Percentiles rank a stretch among this genome's conserved stretches.
phyloP scores from a whole-genome alignment of 768 basidiomycete genomes.

The Rhizopogon vinicolor region DNA sequence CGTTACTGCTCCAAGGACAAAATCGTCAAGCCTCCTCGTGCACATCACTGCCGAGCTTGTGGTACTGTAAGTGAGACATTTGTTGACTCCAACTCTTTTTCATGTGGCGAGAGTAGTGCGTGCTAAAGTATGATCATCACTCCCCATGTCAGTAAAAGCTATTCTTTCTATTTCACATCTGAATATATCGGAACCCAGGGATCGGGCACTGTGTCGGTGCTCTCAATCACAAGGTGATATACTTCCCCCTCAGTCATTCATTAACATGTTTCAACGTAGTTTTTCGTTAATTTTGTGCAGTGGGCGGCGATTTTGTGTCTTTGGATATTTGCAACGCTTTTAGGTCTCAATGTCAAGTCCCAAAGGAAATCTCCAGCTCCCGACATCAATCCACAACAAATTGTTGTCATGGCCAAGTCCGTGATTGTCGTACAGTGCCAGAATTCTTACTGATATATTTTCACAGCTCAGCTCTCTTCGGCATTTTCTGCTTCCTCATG shows the following conservation, averaged over 20 bases:
- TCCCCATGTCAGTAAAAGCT: slow-evolving; percentile 65
- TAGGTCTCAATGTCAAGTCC: slow-evolving; percentile 45
- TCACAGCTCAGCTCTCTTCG: slow-evolving; percentile 63
- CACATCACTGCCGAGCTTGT: slow-evolving; percentile 80
- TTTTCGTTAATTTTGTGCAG: slow-evolving; percentile 78
- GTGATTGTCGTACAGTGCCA: slow-evolving; percentile 23
- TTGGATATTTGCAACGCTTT: slow-evolving; percentile 59
- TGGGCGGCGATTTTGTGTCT: slow-evolving; percentile 56
- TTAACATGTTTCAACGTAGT: slow-evolving; percentile 35
- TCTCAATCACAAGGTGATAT: slow-evolving; percentile 74
- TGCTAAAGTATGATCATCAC: slow-evolving; percentile 84
- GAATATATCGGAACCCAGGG: slow-evolving; percentile 40
- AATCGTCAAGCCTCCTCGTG: slow-evolving; percentile 66
- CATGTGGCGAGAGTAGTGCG: slow-evolving; percentile 46
- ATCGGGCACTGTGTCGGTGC: slow-evolving; percentile 95
- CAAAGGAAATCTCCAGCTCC: slow-evolving; percentile 12
- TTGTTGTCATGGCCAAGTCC: slow-evolving; percentile 72
- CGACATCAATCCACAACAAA: slow-evolving; percentile 58
- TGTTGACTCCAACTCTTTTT: not conserved
- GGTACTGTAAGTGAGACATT: slow-evolving; percentile 56
- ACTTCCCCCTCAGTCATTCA: not conserved
- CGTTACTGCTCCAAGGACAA: slow-evolving; percentile 63
- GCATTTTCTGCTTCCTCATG: slow-evolving; percentile 62
- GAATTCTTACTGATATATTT: slow-evolving; percentile 6
- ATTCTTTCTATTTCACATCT: not conserved